Evolutionary conservation across 352 stramenopile species (phyloP).

Genomic region (Pythium volutum): DNA sequence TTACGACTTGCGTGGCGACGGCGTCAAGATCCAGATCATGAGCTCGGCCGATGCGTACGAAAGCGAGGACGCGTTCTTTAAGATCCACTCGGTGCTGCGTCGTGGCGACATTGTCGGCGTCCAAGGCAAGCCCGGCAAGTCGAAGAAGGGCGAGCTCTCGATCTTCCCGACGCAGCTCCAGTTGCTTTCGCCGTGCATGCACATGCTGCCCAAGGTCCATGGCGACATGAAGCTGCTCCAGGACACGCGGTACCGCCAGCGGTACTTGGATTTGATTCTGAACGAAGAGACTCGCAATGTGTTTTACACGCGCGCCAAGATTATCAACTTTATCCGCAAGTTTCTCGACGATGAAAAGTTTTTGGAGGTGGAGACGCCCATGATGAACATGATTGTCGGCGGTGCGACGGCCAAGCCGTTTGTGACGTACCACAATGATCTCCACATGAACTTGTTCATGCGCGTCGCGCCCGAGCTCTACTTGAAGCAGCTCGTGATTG

Average conservation of each 20-base stretch:
- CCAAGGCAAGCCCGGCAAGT: conserved; percentile 93
- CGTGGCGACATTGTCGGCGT: conserved; percentile 97
- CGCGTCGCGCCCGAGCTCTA: conserved; percentile 97
- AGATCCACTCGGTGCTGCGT: conserved; percentile 90
- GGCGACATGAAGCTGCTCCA: conserved; percentile 58
- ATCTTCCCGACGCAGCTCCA: conserved; percentile 91
- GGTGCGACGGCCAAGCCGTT: conserved; percentile 97
- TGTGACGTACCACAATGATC: conserved; percentile 96
- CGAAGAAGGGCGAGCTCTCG: conserved; percentile 97
- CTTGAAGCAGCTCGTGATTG: conserved; percentile 97
- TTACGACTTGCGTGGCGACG: conserved; percentile 96
- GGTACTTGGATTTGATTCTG: conserved; percentile 97
- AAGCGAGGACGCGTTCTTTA: conserved; percentile 45
- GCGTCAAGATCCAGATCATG: conserved; percentile 98
- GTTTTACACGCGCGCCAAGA: conserved; percentile 92
- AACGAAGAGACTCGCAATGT: conserved; percentile 92
- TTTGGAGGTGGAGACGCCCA: conserved; percentile 98
- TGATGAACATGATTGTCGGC: conserved; percentile 94
- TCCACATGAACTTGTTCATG: conserved; percentile 96
- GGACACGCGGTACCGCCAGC: conserved; percentile 88
- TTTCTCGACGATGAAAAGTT: conserved; percentile 94
- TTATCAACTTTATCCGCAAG: conserved; percentile 92
- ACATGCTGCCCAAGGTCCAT: conserved; percentile 81
- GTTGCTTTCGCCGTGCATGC: conserved; percentile 82
- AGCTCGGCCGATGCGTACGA: conserved; percentile 75